A percentile compares a stretch with the other conserved stretches of the same genome.
phyloP scores from a whole-genome alignment of 1,284 basidiomycete species.

The Omphalotus olearius region DNA sequence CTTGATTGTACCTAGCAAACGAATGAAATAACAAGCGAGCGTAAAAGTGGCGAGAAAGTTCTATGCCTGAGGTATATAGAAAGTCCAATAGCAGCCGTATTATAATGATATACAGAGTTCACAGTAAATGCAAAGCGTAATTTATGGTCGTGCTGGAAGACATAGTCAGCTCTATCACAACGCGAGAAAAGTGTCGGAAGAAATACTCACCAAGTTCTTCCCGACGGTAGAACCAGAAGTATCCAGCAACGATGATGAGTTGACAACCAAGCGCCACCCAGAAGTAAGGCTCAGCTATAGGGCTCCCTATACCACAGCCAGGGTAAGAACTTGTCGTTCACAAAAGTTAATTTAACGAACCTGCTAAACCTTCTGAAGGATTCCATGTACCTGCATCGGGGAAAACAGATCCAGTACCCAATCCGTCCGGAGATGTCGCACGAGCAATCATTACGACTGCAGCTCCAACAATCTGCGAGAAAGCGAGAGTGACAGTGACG shows the following conservation, averaged over 20 bases:
- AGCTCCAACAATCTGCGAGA: conserved; percentile 80
- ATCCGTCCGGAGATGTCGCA: conserved; percentile 77
- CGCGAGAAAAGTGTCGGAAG: no score
- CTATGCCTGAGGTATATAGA: no score
- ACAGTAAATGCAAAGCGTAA: no score
- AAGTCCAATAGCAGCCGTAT: no score
- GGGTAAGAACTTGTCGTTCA: conserved; percentile 73
- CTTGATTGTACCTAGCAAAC: no score
- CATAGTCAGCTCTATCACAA: no score
- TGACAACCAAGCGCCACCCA: conserved; percentile 84
- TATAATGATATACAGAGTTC: no score
- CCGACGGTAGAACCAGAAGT: conserved; percentile 93
- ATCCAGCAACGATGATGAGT: conserved; percentile 82
- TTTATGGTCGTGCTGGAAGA: no score
- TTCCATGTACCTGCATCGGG: conserved; percentile 90
- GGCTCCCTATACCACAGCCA: conserved; percentile 39
- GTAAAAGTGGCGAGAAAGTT: no score
- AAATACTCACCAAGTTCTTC: conserved; percentile 66
- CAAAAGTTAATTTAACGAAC: conserved; percentile 83
- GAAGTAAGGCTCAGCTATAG: conserved; percentile 78
- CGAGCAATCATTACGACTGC: conserved; percentile 83
- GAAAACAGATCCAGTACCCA: conserved; percentile 87
- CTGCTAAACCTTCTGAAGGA: conserved; percentile 62
- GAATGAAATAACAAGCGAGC: no score
- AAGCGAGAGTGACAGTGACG: conserved; percentile 87